Base-by-base conservation (phyloP, 257 asterid species). In the Lithospermum erythrorhizon region DNA sequence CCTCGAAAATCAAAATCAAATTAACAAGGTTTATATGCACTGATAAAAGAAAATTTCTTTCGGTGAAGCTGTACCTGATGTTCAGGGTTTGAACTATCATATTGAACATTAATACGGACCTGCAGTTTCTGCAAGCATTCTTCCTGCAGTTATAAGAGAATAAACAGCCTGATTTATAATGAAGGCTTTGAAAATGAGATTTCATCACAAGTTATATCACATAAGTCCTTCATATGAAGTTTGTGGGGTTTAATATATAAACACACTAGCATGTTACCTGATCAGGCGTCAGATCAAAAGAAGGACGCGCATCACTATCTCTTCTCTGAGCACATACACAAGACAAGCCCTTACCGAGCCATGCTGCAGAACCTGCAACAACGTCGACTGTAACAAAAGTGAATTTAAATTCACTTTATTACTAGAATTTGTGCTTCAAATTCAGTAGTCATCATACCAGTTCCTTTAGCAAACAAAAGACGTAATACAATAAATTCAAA, bases 321-420 rank as follows among this genome's bases (percentile, higher is more conserved):
- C 87, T 74, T 77, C 95, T 76, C 64, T 87, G 89, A 74, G 68
- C 93, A 78, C 95, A 87, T 66, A 87, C 95, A 66, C 95, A 87
- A 20, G 95, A 83, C 68, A 87, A 80, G 59, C 95, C 87, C 73
- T 76, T 87, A 67, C 95, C 94, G 55, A 83, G 81, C 95, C 95
- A 87, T 20, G 95, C 95, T 64, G 95, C 89, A 65, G 95, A 83
- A 73, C 95, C 95, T 69, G 89, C 89, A 71, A 80, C 83, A 71
- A 73, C 82, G 78, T 78, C 95, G 57, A 65, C 86, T 76, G 82
- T 78, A 72, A 76, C 70, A 76, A 66, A 76, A 78, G 58, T 69
- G 66, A 69, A 64, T 63, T 35, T 35, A 1, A 35, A 35, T 13
- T 35, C 45, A 35, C 32, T 27, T 27, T 27, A 3, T 27, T 24